phyloP scores from a whole-genome alignment of 208 protist species.

The Herpetomonas tarakana region DNA sequence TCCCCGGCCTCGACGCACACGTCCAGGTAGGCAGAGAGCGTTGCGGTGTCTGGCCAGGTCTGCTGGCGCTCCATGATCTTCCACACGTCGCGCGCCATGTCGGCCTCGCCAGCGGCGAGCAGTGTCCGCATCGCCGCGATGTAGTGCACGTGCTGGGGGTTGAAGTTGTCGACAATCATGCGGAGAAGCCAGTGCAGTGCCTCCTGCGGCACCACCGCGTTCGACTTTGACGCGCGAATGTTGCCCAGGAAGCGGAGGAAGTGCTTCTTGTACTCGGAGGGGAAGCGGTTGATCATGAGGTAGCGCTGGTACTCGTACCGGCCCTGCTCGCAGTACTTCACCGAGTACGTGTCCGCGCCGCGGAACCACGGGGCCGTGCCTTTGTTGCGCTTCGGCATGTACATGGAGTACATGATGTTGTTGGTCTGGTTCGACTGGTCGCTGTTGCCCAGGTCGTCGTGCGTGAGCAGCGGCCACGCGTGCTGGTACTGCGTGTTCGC shows the following conservation, averaged over 20 bases:
- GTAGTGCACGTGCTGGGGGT: conserved; percentile 91
- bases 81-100: conserved; percentile 92
- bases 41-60: conserved; percentile 87
- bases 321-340: conserved; percentile 91
- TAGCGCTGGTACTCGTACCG: conserved; percentile 92
- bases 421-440: conserved; percentile 89
- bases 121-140: conserved; percentile 85
- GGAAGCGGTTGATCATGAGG: conserved; percentile 90
- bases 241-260: conserved; percentile 79
- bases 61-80: conserved; percentile 93
- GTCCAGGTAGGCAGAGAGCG: conserved; percentile 85
- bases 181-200: conserved; percentile 91
- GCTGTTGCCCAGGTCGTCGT: conserved; percentile 89
- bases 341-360: conserved; percentile 89
- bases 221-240: conserved; percentile 40
- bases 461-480: conserved; percentile 85
- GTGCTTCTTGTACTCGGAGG: conserved; percentile 91
- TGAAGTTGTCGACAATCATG: conserved; percentile 94
- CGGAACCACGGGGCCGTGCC: conserved; percentile 90
- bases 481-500: conserved; percentile 87
- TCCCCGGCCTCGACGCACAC: conserved; percentile 73
- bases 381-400: conserved; percentile 91
- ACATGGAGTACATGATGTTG: conserved; percentile 89
- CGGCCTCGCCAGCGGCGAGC: conserved; percentile 62
- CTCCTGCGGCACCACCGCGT: conserved; percentile 70